Conservation (phyloP, 306 rosid species). For the Acacia confusa region DNA sequence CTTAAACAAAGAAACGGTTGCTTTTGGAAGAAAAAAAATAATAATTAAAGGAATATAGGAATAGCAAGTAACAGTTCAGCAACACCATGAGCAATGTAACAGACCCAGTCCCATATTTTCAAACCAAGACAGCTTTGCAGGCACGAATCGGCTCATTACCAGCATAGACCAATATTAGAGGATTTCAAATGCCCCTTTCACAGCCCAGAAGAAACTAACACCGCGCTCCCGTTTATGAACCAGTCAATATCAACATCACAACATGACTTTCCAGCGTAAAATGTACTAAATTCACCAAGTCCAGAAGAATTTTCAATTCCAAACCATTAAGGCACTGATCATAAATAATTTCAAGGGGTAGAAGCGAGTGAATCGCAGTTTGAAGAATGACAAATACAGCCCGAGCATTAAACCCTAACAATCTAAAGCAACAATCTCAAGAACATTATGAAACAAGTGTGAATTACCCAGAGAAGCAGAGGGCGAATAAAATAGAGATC, state of each 20-base stretch:
- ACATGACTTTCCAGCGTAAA: slow-evolving; percentile 2
- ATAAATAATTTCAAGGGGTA: not conserved
- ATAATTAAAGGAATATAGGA: not conserved
- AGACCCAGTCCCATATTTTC: not conserved
- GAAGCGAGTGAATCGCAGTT: not conserved
- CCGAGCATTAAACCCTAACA: slow-evolving; percentile 32
- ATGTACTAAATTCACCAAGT: not conserved
- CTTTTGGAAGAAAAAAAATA: not conserved
- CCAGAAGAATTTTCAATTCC: not conserved
- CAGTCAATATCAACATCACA: not conserved
- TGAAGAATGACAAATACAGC: not conserved
- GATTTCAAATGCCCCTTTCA: not conserved
- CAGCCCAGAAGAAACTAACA: not conserved
- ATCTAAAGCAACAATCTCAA: slow-evolving; percentile 11
- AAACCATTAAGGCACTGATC: not conserved
- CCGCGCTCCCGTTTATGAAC: not conserved
- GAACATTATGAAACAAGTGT: not conserved
- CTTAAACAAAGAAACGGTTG: not conserved
- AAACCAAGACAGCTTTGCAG: not conserved
- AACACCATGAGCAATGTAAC: not conserved
- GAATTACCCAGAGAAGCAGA: not conserved
- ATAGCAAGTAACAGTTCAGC: not conserved
- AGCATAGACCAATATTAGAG: not conserved
- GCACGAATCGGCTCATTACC: not conserved
- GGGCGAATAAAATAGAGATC: not conserved